Percentiles rank a stretch among this genome's conserved stretches.
These are phyloP conservation scores for Groenewaldozyma tartarivorans DNA, from an alignment of 805 yeast genomes.

Conservation along the genomic window DNA sequence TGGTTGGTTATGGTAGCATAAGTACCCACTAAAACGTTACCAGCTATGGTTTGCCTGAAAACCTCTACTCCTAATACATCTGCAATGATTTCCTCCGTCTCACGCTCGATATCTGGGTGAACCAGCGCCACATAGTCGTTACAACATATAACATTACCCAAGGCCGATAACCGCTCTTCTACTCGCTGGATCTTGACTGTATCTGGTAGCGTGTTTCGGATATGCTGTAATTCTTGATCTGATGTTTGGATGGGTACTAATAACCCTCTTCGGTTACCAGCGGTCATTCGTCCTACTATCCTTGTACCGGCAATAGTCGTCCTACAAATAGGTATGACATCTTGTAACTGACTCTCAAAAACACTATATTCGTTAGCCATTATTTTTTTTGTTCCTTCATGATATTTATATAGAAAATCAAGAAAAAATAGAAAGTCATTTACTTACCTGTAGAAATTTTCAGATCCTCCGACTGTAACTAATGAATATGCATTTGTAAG, in stretches of 20 bases:
- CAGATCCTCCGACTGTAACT: conserved; percentile 95
- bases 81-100: conserved; percentile 96
- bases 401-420: too few species aligned
- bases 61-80: conserved; percentile 98
- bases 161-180: conserved; percentile 92
- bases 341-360: conserved; percentile 95
- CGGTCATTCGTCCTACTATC: conserved; percentile 96
- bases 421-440: conserved; percentile 29
- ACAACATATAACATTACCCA: conserved; percentile 97
- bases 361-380: conserved; percentile 67
- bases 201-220: conserved; percentile 94
- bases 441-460: conserved; percentile 39
- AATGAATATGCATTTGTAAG: conserved; percentile 93
- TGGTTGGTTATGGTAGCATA: conserved; percentile 92
- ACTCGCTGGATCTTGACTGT: conserved; percentile 92
- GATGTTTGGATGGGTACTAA: conserved; percentile 96
- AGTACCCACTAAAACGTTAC: conserved; percentile 94
- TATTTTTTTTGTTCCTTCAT: too few species aligned
- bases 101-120: conserved; percentile 98
- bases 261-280: conserved; percentile 95
- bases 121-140: conserved; percentile 98
- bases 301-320: conserved; percentile 98
- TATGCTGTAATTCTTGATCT: conserved; percentile 95
- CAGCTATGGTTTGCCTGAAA: conserved; percentile 97
- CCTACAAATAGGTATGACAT: conserved; percentile 90